Evolutionary conservation across 2,329 filamentous ascomycete species (phyloP), one percentile per base, ranked within the genome.

Genomic region (Trichoderma afroharzianum): DNA sequence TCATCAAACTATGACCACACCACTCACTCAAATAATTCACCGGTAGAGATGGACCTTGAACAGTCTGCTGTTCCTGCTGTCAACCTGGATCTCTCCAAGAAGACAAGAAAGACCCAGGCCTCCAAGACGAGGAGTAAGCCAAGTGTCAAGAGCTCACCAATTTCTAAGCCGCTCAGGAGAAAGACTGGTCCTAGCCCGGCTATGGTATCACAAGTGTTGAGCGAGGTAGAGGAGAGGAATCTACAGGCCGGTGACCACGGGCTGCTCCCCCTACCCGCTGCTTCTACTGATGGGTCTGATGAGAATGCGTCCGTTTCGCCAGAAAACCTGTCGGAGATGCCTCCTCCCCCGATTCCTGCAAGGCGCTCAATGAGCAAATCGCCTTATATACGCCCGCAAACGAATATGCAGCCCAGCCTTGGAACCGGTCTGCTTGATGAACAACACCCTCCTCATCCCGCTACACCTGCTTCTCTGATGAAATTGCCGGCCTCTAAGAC

Each of bases 391-490:
- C 82, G 84, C 66, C 86, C 90, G 6, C 88, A 91, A 76, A 84
- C 75, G 30, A 76, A 72, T 57, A 74, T 76, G 15, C 76, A 77
- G 53, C 26, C 62, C 7, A 39, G 26, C 15, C 62, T 50, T 12
- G 57, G 26, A 26, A 12, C 39, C 18, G 18, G 36, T 21, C 39
- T 62, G 21, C 59, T 47, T 26, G 74, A 69, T 6, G 71, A 47
- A 33, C 76, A 39, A 14, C 76, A 82, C 26, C 84, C 84, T 66
- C 84, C 82, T 76, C 88, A 90, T 67, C 93, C 93, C 12, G 94
- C 93, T 1, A 97, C 94, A 0, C 94, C 94, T 1, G 93, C 95
- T 9, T 97, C 94, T 7, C 82, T 97, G 72, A 97, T 98, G 92
- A 92, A 90, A 76, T 85, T 95, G 57, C 86, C 85, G 4, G 85